These are phyloP conservation scores for Rhodamnia rubescens DNA, from an alignment of 345 rosid genomes.

Conservation along the genomic window DNA sequence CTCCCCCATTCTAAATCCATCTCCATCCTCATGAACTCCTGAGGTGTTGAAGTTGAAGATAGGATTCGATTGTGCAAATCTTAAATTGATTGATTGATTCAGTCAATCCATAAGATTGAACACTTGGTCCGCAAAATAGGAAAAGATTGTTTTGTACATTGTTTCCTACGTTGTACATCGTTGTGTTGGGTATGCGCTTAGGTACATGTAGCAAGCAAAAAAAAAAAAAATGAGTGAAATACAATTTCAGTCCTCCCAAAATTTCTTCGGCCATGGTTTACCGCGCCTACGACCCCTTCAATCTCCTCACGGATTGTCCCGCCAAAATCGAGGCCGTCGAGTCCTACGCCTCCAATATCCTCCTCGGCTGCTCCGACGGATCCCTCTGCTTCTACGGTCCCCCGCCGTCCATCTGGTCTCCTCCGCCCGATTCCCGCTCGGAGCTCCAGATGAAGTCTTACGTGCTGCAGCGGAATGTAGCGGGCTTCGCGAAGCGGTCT, in stretches of 20 bases:
- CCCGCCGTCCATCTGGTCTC: slow-evolving; percentile 24
- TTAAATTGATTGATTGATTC: too few relatives aligned
- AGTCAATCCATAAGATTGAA: too few relatives aligned
- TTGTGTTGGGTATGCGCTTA: too few relatives aligned
- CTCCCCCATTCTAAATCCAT: too few relatives aligned
- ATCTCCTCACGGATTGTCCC: slow-evolving; percentile 57
- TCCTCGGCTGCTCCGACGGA: slow-evolving; percentile 85
- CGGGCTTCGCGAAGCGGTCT: slow-evolving; percentile 67
- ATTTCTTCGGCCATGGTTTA: slow-evolving; percentile 34
- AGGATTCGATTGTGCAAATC: neutral
- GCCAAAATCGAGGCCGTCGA: slow-evolving; percentile 62
- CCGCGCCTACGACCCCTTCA: slow-evolving; percentile 59
- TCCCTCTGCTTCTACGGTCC: slow-evolving; percentile 69
- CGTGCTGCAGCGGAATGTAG: slow-evolving; percentile 40
- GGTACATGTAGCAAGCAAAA: too few relatives aligned
- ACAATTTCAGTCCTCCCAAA: too few relatives aligned
- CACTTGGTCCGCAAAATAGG: too few relatives aligned
- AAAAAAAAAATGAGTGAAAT: too few relatives aligned
- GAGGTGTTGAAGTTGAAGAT: neutral
- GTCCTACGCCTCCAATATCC: slow-evolving; percentile 63
- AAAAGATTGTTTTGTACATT: too few relatives aligned
- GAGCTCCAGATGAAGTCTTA: slow-evolving; percentile 48
- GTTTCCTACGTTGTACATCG: too few relatives aligned
- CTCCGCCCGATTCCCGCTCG: slow-evolving; percentile 28
- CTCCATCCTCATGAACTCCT: neutral